Conservation (phyloP, 129 eudicot genomes). For the Lonicera japonica region DNA sequence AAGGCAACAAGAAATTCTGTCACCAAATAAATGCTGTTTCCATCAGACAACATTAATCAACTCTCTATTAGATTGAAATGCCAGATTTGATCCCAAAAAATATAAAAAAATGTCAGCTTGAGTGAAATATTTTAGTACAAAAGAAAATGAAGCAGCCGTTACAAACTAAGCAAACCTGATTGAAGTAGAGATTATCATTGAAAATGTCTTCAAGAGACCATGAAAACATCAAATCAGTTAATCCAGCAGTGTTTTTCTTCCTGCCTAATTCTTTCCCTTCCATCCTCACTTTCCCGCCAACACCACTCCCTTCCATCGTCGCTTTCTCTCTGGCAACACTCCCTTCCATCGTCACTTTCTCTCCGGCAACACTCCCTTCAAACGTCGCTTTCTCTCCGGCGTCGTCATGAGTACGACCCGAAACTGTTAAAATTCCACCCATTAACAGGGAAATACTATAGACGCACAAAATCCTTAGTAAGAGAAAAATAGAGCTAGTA, state of each 20-base stretch:
- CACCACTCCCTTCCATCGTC: no score
- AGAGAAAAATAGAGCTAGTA: background rate
- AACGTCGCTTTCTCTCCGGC: no score
- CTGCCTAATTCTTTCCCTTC: background rate
- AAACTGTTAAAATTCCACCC: background rate
- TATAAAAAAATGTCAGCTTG: no score
- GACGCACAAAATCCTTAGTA: background rate
- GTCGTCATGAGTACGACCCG: no score
- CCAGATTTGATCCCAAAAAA: background rate
- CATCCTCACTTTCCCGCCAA: constrained; percentile 6
- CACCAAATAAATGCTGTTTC: no score
- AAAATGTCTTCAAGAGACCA: constrained; percentile 49
- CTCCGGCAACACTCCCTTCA: no score
- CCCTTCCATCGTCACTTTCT: no score
- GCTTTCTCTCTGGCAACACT: no score
- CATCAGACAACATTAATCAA: no score
- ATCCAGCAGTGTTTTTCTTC: constrained; percentile 9
- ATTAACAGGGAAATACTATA: background rate
- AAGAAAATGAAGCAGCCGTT: background rate
- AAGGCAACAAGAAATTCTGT: no score
- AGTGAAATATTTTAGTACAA: background rate
- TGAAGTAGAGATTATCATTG: constrained; percentile 29
- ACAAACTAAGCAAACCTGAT: constrained; percentile 28
- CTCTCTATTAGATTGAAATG: background rate
- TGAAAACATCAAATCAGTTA: constrained; percentile 37